Evolutionary conservation across 139 green algal genomes (phyloP).

Genomic region (Edaphochlamys debaryana): DNA sequence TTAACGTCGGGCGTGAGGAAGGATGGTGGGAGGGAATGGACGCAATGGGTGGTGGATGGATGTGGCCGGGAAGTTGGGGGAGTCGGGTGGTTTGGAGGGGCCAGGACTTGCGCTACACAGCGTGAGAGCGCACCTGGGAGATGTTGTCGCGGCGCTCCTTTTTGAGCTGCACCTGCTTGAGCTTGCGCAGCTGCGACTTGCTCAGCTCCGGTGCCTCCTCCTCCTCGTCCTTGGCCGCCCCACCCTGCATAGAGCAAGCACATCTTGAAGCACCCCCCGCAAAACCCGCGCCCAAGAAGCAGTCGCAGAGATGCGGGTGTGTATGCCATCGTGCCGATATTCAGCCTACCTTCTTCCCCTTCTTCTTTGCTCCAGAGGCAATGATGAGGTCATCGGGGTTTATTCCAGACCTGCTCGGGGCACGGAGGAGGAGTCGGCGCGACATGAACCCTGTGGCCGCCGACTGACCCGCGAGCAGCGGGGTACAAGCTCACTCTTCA

Average conservation of each 20-base stretch:
- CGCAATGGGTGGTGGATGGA: background rate
- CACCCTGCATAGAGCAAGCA: no score
- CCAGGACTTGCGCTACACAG: background rate
- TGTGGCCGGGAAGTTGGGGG: no score
- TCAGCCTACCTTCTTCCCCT: constrained; percentile 1
- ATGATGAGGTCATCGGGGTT: background rate
- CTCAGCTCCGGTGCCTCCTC: constrained; percentile 41
- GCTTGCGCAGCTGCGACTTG: constrained; percentile 82
- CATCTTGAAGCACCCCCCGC: no score
- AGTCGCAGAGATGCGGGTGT: no score
- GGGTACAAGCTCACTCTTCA: constrained; percentile 43
- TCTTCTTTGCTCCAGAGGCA: background rate
- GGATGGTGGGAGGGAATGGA: background rate
- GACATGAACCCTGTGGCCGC: no score
- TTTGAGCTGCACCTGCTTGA: constrained; percentile 75
- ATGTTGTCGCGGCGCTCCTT: constrained; percentile 70
- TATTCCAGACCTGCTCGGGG: constrained; percentile 24
- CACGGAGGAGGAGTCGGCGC: no score
- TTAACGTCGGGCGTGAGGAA: background rate
- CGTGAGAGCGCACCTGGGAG: constrained; percentile 46
- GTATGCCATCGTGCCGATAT: no score
- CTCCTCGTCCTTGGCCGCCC: no score
- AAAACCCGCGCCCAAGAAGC: no score
- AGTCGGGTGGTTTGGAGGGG: no score
- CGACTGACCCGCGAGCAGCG: no score